Percentiles rank a stretch among this genome's conserved stretches.
phyloP scores from a whole-genome alignment of 1,139 yeast genomes.

The Diutina neorugosa region DNA sequence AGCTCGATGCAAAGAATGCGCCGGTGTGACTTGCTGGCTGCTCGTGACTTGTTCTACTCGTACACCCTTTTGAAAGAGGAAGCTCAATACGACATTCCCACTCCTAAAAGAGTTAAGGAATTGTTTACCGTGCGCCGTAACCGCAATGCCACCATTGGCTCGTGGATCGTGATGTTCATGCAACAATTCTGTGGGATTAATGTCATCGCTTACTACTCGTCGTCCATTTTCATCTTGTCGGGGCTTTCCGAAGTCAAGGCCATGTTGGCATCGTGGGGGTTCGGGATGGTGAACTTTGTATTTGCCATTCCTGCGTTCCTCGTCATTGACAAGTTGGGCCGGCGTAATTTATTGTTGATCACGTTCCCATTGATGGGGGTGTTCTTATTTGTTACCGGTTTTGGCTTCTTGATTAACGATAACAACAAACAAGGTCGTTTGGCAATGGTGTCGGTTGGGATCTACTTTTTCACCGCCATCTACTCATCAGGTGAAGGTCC shows the following conservation, averaged over 20 bases:
- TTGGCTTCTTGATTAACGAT: slow-evolving; percentile 50
- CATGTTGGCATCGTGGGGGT: slow-evolving; percentile 4
- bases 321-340: slow-evolving; percentile 4
- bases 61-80: slow-evolving; percentile 12
- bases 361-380: slow-evolving; percentile 4
- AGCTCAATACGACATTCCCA: slow-evolving; percentile 8
- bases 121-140: slow-evolving; percentile 64
- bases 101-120: slow-evolving; percentile 31
- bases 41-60: slow-evolving; percentile 67
- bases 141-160: slow-evolving; percentile 71
- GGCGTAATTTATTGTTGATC: neutral
- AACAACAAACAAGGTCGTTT: slow-evolving; percentile 23
- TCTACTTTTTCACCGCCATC: slow-evolving; percentile 60
- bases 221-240: slow-evolving; percentile 1
- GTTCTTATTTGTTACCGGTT: slow-evolving; percentile 1
- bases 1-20: neutral
- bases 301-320: slow-evolving; percentile 4
- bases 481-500: slow-evolving; percentile 87
- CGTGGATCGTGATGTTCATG: slow-evolving; percentile 79
- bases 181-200: slow-evolving; percentile 87
- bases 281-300: slow-evolving; percentile 4
- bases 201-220: neutral
- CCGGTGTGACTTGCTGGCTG: slow-evolving; percentile 28
- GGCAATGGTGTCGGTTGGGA: slow-evolving; percentile 58
- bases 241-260: neutral